Conservation (phyloP, 139 green algal species). For the Trebouxia sp. region DNA sequence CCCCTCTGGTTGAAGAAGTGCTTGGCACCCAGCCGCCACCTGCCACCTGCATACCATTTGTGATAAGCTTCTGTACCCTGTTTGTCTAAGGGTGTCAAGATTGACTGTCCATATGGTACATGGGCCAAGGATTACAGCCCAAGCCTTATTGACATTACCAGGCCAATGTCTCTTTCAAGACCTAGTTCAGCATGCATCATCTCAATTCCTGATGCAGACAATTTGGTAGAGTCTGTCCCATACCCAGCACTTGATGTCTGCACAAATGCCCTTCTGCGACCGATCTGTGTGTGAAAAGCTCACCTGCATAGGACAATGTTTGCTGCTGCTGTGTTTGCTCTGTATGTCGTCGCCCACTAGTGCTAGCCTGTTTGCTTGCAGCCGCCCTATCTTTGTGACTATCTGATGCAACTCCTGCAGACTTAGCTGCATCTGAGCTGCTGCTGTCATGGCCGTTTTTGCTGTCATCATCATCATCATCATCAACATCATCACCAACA, state of each 20-base stretch:
- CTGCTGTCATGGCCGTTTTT: neutral
- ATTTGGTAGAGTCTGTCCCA: no score
- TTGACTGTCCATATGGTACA: no score
- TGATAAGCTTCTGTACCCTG: neutral
- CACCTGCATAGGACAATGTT: neutral
- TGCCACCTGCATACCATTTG: constrained; percentile 44
- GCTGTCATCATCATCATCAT: neutral
- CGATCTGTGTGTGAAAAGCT: no score
- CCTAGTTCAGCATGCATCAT: no score
- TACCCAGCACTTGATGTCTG: no score
- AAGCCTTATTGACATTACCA: no score
- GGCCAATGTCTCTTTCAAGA: no score
- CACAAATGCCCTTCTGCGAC: no score
- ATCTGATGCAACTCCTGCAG: neutral
- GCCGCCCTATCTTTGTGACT: no score
- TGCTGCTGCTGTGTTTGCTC: constrained; percentile 17
- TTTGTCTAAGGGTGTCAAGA: no score
- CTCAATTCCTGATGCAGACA: no score
- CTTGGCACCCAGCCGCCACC: constrained; percentile 77
- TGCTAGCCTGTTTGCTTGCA: neutral
- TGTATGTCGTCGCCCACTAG: neutral
- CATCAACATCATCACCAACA: neutral
- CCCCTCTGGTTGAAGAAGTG: constrained; percentile 78
- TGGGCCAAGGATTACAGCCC: no score
- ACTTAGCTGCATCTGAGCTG: neutral